Percentiles rank a stretch among this genome's conserved stretches.
phyloP scores from a whole-genome alignment of 495 filamentous ascomycete species.

The Bacidia rubella region DNA sequence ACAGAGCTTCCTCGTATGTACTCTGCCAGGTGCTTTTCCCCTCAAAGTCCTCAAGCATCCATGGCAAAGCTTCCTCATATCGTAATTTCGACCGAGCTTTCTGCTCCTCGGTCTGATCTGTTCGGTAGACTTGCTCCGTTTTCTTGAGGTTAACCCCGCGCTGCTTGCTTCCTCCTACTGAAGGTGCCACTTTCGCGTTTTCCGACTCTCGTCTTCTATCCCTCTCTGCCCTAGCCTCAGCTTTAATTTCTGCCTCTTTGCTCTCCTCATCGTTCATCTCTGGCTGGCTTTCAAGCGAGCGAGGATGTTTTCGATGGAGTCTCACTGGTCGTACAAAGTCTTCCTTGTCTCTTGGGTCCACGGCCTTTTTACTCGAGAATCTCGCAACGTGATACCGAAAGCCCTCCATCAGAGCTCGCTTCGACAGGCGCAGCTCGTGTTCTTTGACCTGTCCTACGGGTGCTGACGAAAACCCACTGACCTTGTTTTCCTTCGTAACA shows the following conservation, averaged over 20 bases:
- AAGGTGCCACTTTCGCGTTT: slow-evolving; percentile 76
- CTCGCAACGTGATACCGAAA: slow-evolving; percentile 77
- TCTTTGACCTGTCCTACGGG: slow-evolving; percentile 41
- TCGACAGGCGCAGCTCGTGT: slow-evolving; percentile 67
- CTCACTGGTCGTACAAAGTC: slow-evolving; percentile 81
- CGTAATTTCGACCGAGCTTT: slow-evolving; percentile 65
- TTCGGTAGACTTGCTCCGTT: slow-evolving; percentile 55
- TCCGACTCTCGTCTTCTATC: slow-evolving; percentile 73
- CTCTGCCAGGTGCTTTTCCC: slow-evolving; percentile 88
- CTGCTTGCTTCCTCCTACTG: slow-evolving; percentile 43
- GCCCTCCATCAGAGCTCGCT: slow-evolving; percentile 62
- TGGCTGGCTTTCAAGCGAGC: slow-evolving; percentile 37
- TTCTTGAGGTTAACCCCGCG: slow-evolving; percentile 48
- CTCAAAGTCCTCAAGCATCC: slow-evolving; percentile 94
- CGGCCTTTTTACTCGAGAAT: slow-evolving; percentile 46
- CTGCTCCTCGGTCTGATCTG: slow-evolving; percentile 69
- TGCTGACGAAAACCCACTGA: slow-evolving; percentile 48
- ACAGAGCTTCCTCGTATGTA: slow-evolving; percentile 72
- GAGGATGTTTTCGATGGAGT: slow-evolving; percentile 80
- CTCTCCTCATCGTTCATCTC: slow-evolving; percentile 43
- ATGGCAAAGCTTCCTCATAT: slow-evolving; percentile 90
- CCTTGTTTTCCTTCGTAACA: slow-evolving; percentile 20
- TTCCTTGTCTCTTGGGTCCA: slow-evolving; percentile 62
- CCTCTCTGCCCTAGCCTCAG: slow-evolving; percentile 56
- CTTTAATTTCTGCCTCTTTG: slow-evolving; percentile 57